Percentiles rank a stretch among this genome's conserved stretches.
Evolutionary conservation across 352 stramenopile genomes (phyloP).

Genomic region (Pythium dissimile): DNA sequence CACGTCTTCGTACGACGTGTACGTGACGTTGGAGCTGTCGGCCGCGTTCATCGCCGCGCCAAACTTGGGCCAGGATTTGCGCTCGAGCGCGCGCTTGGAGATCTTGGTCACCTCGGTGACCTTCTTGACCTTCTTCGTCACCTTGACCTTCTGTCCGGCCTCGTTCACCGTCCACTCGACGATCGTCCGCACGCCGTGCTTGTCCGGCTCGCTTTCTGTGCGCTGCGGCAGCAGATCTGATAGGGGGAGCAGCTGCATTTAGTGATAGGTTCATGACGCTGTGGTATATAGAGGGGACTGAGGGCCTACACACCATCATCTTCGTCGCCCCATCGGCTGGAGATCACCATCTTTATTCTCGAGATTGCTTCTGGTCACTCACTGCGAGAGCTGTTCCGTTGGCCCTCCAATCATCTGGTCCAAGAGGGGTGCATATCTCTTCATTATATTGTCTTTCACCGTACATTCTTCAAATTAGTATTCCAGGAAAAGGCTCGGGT

Average conservation of each 20-base stretch:
- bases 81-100: slow-evolving; percentile 81
- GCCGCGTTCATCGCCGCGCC: slow-evolving; percentile 62
- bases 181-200: slow-evolving; percentile 79
- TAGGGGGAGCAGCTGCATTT: background rate
- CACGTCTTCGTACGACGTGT: slow-evolving; percentile 82
- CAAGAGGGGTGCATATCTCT: background rate
- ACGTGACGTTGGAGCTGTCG: slow-evolving; percentile 86
- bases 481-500: background rate
- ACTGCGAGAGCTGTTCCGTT: background rate
- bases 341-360: slow-evolving; percentile 53
- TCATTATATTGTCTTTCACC: slow-evolving; percentile 17
- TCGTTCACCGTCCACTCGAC: slow-evolving; percentile 91
- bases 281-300: background rate
- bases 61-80: slow-evolving; percentile 85
- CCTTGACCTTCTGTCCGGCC: slow-evolving; percentile 85
- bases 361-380: slow-evolving; percentile 4
- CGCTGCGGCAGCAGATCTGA: slow-evolving; percentile 71
- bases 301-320: slow-evolving; percentile 43
- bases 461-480: background rate
- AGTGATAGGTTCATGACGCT: background rate
- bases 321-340: slow-evolving; percentile 74
- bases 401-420: slow-evolving; percentile 21
- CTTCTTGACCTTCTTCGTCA: slow-evolving; percentile 90
- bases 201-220: slow-evolving; percentile 80
- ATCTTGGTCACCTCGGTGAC: slow-evolving; percentile 78